Evolutionary conservation across 441 rosid species (phyloP), one percentile per base, ranked within the genome.

Genomic region (Adansonia grandidieri): DNA sequence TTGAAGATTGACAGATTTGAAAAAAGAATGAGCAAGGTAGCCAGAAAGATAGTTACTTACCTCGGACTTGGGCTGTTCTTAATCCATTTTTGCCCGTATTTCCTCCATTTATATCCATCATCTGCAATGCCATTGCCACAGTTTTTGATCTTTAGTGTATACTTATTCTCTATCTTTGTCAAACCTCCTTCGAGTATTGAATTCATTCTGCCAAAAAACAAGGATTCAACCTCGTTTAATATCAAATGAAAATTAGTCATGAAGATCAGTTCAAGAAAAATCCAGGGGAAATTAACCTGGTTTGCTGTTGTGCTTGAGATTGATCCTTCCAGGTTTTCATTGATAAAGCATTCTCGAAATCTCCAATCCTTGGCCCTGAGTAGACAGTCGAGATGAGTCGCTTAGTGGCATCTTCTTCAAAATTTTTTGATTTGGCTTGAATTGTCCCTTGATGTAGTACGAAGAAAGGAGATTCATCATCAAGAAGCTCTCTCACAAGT

Each of bases 21-120:
- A 20, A 20, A 14, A 6, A 42, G 45, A 42, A 42, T 5, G 40
- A 32, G 40, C 40, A 42, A 42, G 45, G 7, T 42, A 42, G 45
- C 45, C 8, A 8, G 60, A 56, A 56, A 45, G n/a, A 72, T 45
- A 42, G 53, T 20, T 84, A 93, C 98, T 4, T 58, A 60, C 64
- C 97, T 89, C 20, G 97, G 98, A 82, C 89, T 88, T 37, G 96
- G 94, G 82, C 89, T 95, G 78, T 90, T 90, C 87, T 95, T 95
- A 77, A 95, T 95, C 63, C 92, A 84, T 82, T 95, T 95, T 44
- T 92, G 98, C 8, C 98, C 98, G 70, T 95, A 95, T 61, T 95
- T 95, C 81, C 98, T 87, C 97, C 98, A 95, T 82, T 91, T 93
- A 76, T 93, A 94, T 19, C 97, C 97, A 83, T 94, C 98, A 77